Evolutionary conservation across 1,284 basidiomycete genomes (phyloP).

Genomic region (Cryptococcus floricola): DNA sequence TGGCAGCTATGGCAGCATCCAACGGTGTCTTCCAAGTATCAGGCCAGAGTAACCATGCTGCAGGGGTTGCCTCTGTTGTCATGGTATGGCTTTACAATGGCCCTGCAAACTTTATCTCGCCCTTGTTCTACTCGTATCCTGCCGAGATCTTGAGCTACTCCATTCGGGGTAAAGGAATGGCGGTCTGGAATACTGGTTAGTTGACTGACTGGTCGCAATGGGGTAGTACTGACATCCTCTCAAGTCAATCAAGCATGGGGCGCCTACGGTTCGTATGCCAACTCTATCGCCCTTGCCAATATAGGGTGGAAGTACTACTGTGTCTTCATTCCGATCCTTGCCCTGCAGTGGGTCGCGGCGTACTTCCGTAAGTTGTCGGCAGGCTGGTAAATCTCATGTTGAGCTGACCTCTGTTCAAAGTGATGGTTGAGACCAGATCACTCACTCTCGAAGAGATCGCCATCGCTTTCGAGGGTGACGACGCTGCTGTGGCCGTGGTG

Average conservation of each 20-base stretch:
- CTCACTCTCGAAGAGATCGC: conserved; percentile 49
- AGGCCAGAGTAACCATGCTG: conserved; percentile 4
- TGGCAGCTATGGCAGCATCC: conserved; percentile 17
- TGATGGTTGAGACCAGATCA: conserved; percentile 48
- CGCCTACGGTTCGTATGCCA: conserved; percentile 14
- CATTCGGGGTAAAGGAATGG: conserved; percentile 10
- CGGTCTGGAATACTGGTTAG: conserved; percentile 17
- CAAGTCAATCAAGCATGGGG: conserved; percentile 14
- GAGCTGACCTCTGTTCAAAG: conserved; percentile 5
- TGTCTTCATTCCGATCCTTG: conserved; percentile 9
- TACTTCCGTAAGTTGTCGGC: conserved; percentile 6
- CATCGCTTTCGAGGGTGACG: conserved; percentile 35
- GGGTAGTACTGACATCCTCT: too few relatives aligned
- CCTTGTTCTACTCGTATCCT: conserved; percentile 6
- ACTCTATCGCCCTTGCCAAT: conserved; percentile 11
- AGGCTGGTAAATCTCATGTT: neutral
- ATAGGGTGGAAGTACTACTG: conserved; percentile 11
- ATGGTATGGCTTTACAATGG: conserved; percentile 23
- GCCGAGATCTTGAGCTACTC: conserved; percentile 9
- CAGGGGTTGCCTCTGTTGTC: conserved; percentile 8
- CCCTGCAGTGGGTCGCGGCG: conserved; percentile 6
- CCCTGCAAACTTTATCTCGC: conserved; percentile 15
- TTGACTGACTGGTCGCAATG: too few relatives aligned
- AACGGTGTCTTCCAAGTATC: neutral
- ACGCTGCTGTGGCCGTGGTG: conserved; percentile 5